Conservation (phyloP, 768 basidiomycete genomes). For the Melanogaster broomeanus region DNA sequence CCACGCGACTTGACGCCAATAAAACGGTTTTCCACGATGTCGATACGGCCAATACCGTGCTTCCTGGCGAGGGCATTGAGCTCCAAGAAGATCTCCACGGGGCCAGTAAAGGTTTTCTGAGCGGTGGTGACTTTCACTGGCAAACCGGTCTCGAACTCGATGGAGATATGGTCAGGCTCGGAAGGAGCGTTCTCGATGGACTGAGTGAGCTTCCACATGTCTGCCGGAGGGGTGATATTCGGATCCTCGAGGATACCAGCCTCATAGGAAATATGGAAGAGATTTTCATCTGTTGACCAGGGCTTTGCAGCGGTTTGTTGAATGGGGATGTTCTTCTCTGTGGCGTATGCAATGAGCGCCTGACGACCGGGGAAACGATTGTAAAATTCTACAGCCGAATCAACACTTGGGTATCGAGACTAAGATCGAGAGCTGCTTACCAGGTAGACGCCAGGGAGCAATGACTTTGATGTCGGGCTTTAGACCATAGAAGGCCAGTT, state of each 20-base stretch:
- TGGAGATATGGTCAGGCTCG: slow-evolving; percentile 73
- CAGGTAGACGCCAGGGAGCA: slow-evolving; percentile 96
- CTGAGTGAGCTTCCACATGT: slow-evolving; percentile 99
- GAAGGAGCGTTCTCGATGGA: slow-evolving; percentile 81
- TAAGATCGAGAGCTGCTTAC: slow-evolving; percentile 37
- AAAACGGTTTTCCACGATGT: slow-evolving; percentile 99
- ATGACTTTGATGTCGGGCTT: slow-evolving; percentile 99
- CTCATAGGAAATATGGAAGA: slow-evolving; percentile 99
- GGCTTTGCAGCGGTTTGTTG: slow-evolving; percentile 95
- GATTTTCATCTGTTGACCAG: slow-evolving; percentile 99
- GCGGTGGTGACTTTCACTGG: slow-evolving; percentile 75
- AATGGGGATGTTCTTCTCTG: slow-evolving; percentile 87
- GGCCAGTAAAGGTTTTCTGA: slow-evolving; percentile 78
- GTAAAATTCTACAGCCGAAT: slow-evolving; percentile 76
- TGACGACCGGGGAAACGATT: slow-evolving; percentile 95
- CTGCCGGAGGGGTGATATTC: slow-evolving; percentile 85
- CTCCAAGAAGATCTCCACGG: slow-evolving; percentile 89
- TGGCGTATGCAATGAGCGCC: slow-evolving; percentile 89
- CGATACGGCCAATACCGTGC: slow-evolving; percentile 95
- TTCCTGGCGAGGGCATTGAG: slow-evolving; percentile 92
- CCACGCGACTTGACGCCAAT: slow-evolving; percentile 99
- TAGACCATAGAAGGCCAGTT: slow-evolving; percentile 97
- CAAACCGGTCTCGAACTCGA: slow-evolving; percentile 87
- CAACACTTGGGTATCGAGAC: not conserved
- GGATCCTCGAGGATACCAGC: slow-evolving; percentile 99